Percentiles rank a stretch among this genome's conserved stretches.
These are phyloP conservation scores for Ammopiptanthus mongolicus DNA, from an alignment of 306 rosid genomes.

Conservation along the genomic window DNA sequence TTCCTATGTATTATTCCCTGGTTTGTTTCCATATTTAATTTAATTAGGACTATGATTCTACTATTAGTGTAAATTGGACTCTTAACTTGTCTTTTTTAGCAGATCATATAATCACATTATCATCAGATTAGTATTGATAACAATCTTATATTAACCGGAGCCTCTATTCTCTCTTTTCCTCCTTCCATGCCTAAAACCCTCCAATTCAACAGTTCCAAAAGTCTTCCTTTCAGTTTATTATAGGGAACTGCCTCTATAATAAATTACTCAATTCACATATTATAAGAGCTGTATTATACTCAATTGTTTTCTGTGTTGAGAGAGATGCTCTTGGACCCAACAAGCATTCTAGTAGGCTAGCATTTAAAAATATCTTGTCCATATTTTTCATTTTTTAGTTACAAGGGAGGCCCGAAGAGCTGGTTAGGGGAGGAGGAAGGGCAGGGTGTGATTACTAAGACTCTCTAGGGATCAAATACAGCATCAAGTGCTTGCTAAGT, in stretches of 20 bases:
- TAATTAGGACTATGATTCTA: no score
- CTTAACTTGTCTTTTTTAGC: no score
- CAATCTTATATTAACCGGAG: no score
- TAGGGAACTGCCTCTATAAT: not conserved
- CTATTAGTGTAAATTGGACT: no score
- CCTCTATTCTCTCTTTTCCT: no score
- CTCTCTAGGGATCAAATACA: not conserved
- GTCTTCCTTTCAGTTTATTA: not conserved
- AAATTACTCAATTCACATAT: not conserved
- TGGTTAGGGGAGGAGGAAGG: not conserved
- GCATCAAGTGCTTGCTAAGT: conserved; percentile 6
- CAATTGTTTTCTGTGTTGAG: not conserved
- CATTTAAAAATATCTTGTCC: not conserved
- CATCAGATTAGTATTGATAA: no score
- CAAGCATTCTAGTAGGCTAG: not conserved
- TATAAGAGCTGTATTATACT: not conserved
- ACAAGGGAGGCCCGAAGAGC: not conserved
- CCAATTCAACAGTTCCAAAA: not conserved
- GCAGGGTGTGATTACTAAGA: not conserved
- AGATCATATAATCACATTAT: no score
- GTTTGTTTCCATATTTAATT: no score
- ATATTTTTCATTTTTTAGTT: not conserved
- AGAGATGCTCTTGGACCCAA: not conserved
- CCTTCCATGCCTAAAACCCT: no score
- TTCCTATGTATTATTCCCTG: no score